Evolutionary conservation across 2,329 filamentous ascomycete genomes (phyloP), one percentile per base, ranked within the genome.

Genomic region (Fusarium sp.): DNA sequence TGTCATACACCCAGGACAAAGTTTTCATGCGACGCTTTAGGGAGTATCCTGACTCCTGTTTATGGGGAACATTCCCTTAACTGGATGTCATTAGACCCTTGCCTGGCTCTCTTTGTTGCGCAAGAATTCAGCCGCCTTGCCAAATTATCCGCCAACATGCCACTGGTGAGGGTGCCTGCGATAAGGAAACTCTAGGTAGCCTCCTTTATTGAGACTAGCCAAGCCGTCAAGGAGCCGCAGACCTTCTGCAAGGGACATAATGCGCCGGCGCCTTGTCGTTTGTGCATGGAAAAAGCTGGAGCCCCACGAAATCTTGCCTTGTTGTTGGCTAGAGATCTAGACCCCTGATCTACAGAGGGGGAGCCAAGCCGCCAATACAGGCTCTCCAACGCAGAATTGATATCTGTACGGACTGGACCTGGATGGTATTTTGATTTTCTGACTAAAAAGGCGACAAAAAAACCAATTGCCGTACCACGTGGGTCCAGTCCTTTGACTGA

Each of bases 211-310:
- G 20, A 58, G 63, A 57, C 54, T 71, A 65, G 67, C 34, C 43
- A 27, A 61, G 48, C 25, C 52, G 22, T 62, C 59, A 63, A 62
- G 65, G 69, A 75, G 73, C 73, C 73, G 67, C 73, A 75, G 62
- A 49, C 57, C 44, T 61, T 58, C 71, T 73, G 73, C 70, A 75
- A 73, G 73, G 73, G 64, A 60, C 67, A 74, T 62, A 55, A 67
- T 67, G 62, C 48, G 53, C 48, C 54, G 58, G 65, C 67, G 62
- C 65, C 71, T 24, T 25, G 34, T 52, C 34, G 22, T 20, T 59
- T 70, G 71, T 59, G 65, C 62, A 73, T 75, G 69, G 49, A 63
- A 63, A 75, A 75, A 75, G 70, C 68, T 73, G 70, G 72, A 75
- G 73, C 73, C 73, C 73, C 70, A 60, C 70, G 67, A 65, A 72